Conservation (phyloP, 2,329 filamentous ascomycete genomes). For the Botrytis fabae region DNA sequence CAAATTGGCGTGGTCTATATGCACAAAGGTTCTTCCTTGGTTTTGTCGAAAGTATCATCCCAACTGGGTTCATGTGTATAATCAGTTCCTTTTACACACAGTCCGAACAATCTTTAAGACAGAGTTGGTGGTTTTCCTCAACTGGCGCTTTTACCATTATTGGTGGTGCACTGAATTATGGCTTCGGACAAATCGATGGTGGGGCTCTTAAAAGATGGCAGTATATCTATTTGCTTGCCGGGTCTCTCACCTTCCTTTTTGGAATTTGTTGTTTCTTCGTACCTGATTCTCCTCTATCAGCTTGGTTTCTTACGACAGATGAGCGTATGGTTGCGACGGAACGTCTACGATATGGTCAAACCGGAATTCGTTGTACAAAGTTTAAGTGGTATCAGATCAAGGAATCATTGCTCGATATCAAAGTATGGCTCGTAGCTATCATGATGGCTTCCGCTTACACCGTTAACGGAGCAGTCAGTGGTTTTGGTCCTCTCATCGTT, state of each 20-base stretch:
- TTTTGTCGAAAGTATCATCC: slow-evolving; percentile 63
- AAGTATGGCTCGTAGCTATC: slow-evolving; percentile 62
- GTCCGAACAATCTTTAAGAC: slow-evolving; percentile 61
- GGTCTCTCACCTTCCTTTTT: slow-evolving; percentile 62
- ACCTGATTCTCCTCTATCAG: slow-evolving; percentile 64
- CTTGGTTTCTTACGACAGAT: slow-evolving; percentile 66
- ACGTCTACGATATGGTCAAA: slow-evolving; percentile 61
- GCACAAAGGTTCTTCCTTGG: slow-evolving; percentile 65
- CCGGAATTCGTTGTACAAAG: slow-evolving; percentile 60
- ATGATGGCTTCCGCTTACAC: slow-evolving; percentile 73
- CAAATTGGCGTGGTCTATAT: slow-evolving; percentile 62
- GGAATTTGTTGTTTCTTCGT: slow-evolving; percentile 64
- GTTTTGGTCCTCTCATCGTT: slow-evolving; percentile 71
- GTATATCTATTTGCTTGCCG: slow-evolving; percentile 53
- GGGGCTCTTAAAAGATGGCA: slow-evolving; percentile 63
- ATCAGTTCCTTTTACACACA: slow-evolving; percentile 65
- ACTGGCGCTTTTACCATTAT: slow-evolving; percentile 58
- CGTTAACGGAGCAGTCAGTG: slow-evolving; percentile 69
- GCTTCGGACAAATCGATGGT: slow-evolving; percentile 61
- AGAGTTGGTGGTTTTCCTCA: slow-evolving; percentile 66
- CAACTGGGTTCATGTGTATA: slow-evolving; percentile 66
- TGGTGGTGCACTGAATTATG: slow-evolving; percentile 65
- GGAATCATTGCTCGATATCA: slow-evolving; percentile 59
- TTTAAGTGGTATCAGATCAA: slow-evolving; percentile 60
- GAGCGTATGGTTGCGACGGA: slow-evolving; percentile 67